These are phyloP conservation scores for Neonectria neomacrospora DNA, from an alignment of 2,329 filamentous ascomycete species.

Conservation along the genomic window DNA sequence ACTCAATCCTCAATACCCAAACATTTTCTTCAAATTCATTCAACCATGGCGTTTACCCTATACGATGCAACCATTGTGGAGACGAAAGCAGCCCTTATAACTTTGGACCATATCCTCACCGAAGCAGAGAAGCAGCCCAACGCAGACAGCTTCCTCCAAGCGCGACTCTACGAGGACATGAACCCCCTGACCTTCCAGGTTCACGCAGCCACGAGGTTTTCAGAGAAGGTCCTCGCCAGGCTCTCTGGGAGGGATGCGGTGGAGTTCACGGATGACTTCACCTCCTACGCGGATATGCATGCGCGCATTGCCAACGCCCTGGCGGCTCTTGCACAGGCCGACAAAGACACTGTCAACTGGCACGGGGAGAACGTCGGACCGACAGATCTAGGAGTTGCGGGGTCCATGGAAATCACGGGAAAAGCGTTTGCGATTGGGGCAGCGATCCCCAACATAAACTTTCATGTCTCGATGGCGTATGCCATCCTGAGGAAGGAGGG, in stretches of 20 bases:
- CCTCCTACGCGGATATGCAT: constrained; percentile 47
- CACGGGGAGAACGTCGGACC: constrained; percentile 40
- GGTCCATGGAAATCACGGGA: constrained; percentile 38
- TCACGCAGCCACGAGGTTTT: constrained; percentile 42
- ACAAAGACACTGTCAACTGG: constrained; percentile 47
- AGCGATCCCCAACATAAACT: constrained; percentile 68
- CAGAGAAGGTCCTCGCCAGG: constrained; percentile 44
- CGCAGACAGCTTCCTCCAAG: constrained; percentile 43
- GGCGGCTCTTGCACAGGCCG: constrained; percentile 43
- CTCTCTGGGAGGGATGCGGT: constrained; percentile 43
- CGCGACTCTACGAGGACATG: constrained; percentile 53
- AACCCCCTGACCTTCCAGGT: constrained; percentile 51
- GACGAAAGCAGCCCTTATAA: constrained; percentile 40
- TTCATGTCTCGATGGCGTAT: constrained; percentile 69
- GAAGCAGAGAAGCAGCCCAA: constrained; percentile 47
- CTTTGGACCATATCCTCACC: constrained; percentile 44
- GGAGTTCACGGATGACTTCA: constrained; percentile 41
- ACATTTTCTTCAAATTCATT: neutral
- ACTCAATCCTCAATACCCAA: neutral
- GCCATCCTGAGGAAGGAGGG: constrained; percentile 67
- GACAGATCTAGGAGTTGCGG: constrained; percentile 35
- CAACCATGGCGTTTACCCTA: constrained; percentile 44
- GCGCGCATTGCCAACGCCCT: constrained; percentile 44
- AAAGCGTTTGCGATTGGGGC: constrained; percentile 57
- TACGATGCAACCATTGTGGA: constrained; percentile 49